Conservation (phyloP, 2,329 filamentous ascomycete species). For the Pyrenophora graminea region DNA sequence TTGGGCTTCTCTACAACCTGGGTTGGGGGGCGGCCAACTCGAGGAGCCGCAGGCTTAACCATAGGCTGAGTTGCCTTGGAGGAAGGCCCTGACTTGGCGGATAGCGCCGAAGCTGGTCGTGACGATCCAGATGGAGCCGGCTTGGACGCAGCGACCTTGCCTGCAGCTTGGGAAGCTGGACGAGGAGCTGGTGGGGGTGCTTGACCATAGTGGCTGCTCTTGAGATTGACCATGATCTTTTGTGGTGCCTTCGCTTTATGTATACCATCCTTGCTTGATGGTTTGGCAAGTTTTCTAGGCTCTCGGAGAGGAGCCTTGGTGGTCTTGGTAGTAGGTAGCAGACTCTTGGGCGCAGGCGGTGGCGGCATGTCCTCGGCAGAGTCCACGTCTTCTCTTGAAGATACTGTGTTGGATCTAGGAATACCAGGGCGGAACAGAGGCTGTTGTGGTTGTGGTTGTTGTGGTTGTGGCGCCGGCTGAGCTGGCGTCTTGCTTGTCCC, state of each 20-base stretch:
- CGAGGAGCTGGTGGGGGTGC: slow-evolving; percentile 60
- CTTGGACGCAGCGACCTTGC: slow-evolving; percentile 56
- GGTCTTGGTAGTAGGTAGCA: slow-evolving; percentile 54
- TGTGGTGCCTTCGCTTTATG: slow-evolving; percentile 68
- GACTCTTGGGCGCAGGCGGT: slow-evolving; percentile 60
- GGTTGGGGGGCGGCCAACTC: slow-evolving; percentile 37
- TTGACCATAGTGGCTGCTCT: slow-evolving; percentile 55
- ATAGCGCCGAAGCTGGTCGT: slow-evolving; percentile 38
- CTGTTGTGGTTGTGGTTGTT: slow-evolving; percentile 34
- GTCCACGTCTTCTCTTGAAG: slow-evolving; percentile 42
- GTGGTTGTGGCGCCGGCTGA: slow-evolving; percentile 30
- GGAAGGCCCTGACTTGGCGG: slow-evolving; percentile 25
- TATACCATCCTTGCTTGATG: slow-evolving; percentile 62
- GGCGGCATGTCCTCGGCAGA: slow-evolving; percentile 63
- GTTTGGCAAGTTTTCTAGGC: slow-evolving; percentile 59
- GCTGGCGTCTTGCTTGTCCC: slow-evolving; percentile 56
- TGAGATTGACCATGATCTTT: slow-evolving; percentile 65
- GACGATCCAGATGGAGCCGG: slow-evolving; percentile 45
- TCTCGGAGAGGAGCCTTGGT: slow-evolving; percentile 39
- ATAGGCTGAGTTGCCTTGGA: slow-evolving; percentile 28
- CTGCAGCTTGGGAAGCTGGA: slow-evolving; percentile 46
- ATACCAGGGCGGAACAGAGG: slow-evolving; percentile 35
- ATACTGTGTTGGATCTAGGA: slow-evolving; percentile 34
- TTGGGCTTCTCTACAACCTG: slow-evolving; percentile 72
- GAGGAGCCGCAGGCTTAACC: slow-evolving; percentile 32